These are phyloP conservation scores for Blastobotrys malaysiensis DNA, from an alignment of 1,139 yeast species.

Conservation along the genomic window DNA sequence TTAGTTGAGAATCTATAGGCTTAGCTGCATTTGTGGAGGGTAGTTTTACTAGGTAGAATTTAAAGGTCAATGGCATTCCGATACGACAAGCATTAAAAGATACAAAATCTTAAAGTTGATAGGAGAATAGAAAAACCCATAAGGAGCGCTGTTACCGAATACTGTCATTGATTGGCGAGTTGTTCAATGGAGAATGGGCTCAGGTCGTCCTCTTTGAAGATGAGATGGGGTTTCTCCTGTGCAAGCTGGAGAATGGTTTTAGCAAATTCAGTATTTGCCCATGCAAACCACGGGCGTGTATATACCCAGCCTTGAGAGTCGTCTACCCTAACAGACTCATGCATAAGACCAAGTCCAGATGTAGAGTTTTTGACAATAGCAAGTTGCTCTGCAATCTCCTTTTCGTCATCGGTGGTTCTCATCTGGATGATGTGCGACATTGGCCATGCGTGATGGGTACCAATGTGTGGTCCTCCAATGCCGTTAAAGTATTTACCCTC, in stretches of 20 bases:
- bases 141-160: neutral
- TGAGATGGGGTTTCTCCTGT: slow-evolving; percentile 63
- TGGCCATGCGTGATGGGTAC: slow-evolving; percentile 82
- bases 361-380: slow-evolving; percentile 57
- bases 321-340: slow-evolving; percentile 72
- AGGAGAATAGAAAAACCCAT: neutral
- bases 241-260: slow-evolving; percentile 76
- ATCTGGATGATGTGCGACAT: slow-evolving; percentile 73
- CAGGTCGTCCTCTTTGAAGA: slow-evolving; percentile 40
- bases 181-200: neutral
- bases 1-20: too few relatives aligned
- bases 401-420: slow-evolving; percentile 67
- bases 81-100: neutral
- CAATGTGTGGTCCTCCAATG: slow-evolving; percentile 89
- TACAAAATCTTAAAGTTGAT: neutral
- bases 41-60: too few relatives aligned
- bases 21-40: too few relatives aligned
- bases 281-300: slow-evolving; percentile 85
- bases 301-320: slow-evolving; percentile 31
- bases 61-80: too few relatives aligned
- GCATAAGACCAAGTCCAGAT: slow-evolving; percentile 74
- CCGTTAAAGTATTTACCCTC: slow-evolving; percentile 63
- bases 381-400: slow-evolving; percentile 53
- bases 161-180: neutral
- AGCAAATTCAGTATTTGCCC: slow-evolving; percentile 92